phyloP scores from a whole-genome alignment of 2,329 filamentous ascomycete genomes.

The Lasiodiplodia sp. region DNA sequence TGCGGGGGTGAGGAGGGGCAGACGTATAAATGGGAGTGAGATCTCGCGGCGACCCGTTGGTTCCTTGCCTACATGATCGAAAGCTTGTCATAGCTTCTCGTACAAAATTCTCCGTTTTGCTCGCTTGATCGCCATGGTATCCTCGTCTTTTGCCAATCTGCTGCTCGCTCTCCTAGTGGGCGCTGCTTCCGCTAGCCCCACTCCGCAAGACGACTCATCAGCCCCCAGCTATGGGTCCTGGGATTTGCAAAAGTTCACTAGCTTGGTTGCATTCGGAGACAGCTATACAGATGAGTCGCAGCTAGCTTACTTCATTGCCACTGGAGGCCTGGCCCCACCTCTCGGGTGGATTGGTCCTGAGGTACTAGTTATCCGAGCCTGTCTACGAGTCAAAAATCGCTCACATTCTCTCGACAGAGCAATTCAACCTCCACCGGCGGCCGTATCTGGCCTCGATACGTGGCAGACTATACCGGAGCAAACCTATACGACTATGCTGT shows the following conservation, averaged over 20 bases:
- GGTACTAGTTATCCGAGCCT: slow-evolving; percentile 39
- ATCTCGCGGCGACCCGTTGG: not conserved
- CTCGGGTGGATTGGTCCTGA: slow-evolving; percentile 62
- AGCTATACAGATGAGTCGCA: slow-evolving; percentile 79
- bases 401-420: slow-evolving; percentile 37
- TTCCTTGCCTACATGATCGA: not conserved
- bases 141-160: not conserved
- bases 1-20: slow-evolving; percentile 4
- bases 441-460: slow-evolving; percentile 72
- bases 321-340: slow-evolving; percentile 67
- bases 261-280: slow-evolving; percentile 75
- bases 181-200: slow-evolving; percentile 2
- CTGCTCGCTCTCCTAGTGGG: slow-evolving; percentile 18
- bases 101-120: slow-evolving; percentile 14
- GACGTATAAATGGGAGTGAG: slow-evolving; percentile 21
- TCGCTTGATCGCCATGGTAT: slow-evolving; percentile 21
- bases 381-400: not conserved
- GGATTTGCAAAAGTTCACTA: slow-evolving; percentile 62
- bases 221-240: slow-evolving; percentile 36
- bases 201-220: slow-evolving; percentile 11
- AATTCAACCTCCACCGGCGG: slow-evolving; percentile 70
- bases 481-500: slow-evolving; percentile 74
- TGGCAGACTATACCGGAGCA: slow-evolving; percentile 64
- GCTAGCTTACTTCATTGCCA: slow-evolving; percentile 66
- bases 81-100: slow-evolving; percentile 21